These are phyloP conservation scores for Dothideomycetes sp. DNA, from an alignment of 2,329 filamentous ascomycete genomes.

Conservation along the genomic window DNA sequence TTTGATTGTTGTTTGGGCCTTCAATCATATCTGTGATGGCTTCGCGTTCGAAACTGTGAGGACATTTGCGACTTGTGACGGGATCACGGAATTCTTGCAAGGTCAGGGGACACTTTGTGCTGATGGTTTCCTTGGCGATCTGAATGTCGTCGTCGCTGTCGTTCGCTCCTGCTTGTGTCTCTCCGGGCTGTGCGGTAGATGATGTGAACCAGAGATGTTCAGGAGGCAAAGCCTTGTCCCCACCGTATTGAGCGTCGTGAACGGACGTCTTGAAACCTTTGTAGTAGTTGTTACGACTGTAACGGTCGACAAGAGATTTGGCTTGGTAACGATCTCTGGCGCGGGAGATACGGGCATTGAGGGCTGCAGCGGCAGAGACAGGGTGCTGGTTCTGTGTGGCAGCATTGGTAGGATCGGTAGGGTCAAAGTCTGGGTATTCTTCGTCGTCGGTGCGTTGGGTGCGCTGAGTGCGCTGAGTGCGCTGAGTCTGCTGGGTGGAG, in stretches of 20 bases:
- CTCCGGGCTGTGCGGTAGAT: constrained; percentile 34
- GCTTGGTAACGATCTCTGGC: constrained; percentile 37
- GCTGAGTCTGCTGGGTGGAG: constrained; percentile 30
- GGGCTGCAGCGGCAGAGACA: constrained; percentile 28
- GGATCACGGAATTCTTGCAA: constrained; percentile 56
- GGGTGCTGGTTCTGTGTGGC: constrained; percentile 27
- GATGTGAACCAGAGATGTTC: constrained; percentile 55
- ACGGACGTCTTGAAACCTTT: constrained; percentile 51
- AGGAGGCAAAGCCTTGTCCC: constrained; percentile 45
- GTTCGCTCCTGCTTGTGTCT: constrained; percentile 28
- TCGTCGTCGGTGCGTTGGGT: constrained; percentile 23
- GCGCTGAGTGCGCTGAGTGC: constrained; percentile 26
- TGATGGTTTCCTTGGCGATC: constrained; percentile 53
- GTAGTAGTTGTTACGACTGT: constrained; percentile 53
- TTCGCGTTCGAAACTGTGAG: constrained; percentile 61
- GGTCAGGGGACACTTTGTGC: constrained; percentile 61
- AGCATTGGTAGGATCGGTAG: constrained; percentile 31
- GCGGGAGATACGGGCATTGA: constrained; percentile 29
- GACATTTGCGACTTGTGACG: constrained; percentile 57
- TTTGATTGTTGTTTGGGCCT: constrained; percentile 9
- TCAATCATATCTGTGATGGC: constrained; percentile 50
- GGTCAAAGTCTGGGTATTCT: constrained; percentile 31
- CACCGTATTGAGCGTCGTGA: constrained; percentile 49
- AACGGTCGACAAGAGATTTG: constrained; percentile 34
- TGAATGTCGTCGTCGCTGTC: constrained; percentile 59